Evolutionary conservation across 768 basidiomycete genomes (phyloP).

Genomic region (Coprinopsis strossmayeri): DNA sequence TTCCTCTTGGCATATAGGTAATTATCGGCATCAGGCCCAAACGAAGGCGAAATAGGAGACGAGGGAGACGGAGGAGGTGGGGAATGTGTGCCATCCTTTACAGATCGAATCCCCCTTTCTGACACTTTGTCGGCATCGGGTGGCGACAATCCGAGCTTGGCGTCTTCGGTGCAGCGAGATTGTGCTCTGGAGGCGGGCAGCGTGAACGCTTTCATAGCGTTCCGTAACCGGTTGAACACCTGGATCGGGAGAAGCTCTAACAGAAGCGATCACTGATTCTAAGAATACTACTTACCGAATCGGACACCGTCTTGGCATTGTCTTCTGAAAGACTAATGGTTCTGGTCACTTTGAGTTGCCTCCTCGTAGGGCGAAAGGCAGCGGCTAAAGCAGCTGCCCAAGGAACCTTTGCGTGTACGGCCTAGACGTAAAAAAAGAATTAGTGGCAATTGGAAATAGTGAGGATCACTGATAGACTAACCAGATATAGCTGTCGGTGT

Average conservation of each 20-base stretch:
- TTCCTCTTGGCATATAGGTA: conserved; percentile 82
- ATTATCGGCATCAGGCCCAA: conserved; percentile 56
- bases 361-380: conserved; percentile 12
- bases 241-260: not conserved
- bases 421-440: conserved; percentile 9
- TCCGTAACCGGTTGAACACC: not conserved
- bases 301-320: not conserved
- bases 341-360: conserved; percentile 5
- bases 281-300: not conserved
- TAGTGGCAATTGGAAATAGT: not conserved
- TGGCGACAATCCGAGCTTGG: no score
- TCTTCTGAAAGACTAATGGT: conserved; percentile 3
- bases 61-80: not conserved
- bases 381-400: conserved; percentile 15
- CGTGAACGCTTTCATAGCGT: not conserved
- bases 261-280: no score
- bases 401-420: conserved; percentile 12
- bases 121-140: not conserved
- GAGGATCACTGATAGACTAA: conserved; percentile 22
- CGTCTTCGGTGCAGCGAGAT: no score
- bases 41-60: not conserved
- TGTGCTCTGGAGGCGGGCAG: no score
- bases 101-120: not conserved
- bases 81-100: not conserved
- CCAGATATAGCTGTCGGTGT: conserved; percentile 57